Conservation (phyloP, 805 yeast genomes). For the Maudiozyma saulgeensis region DNA sequence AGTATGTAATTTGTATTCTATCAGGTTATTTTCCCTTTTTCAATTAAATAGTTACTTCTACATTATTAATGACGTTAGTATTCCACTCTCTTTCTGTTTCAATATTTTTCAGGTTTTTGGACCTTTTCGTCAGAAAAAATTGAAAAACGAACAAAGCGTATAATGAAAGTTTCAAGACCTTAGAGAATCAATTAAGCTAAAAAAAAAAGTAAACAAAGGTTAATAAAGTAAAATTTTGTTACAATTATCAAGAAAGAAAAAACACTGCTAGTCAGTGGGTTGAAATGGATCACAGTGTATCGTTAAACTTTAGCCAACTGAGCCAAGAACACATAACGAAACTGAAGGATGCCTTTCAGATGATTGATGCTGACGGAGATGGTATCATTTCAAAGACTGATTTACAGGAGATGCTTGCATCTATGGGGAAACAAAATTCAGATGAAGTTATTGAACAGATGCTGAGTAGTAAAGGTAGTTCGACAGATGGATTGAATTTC, state of each 20-base stretch:
- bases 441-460: conserved; percentile 39
- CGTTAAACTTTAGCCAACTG: conserved; percentile 35
- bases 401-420: conserved; percentile 42
- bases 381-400: conserved; percentile 50
- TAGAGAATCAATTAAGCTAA: too few species aligned
- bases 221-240: too few species aligned
- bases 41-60: too few species aligned
- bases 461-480: conserved; percentile 28
- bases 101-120: too few species aligned
- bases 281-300: conserved; percentile 20
- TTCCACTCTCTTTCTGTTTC: too few species aligned
- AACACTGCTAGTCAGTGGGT: neutral
- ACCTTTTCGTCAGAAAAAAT: too few species aligned
- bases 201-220: neutral
- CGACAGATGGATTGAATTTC: conserved; percentile 38
- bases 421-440: conserved; percentile 39
- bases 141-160: too few species aligned
- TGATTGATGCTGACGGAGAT: conserved; percentile 77
- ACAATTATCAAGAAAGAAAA: too few species aligned
- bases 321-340: conserved; percentile 55
- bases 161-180: too few species aligned
- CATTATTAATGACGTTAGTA: too few species aligned
- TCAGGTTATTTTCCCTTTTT: too few species aligned
- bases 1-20: too few species aligned
- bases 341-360: conserved; percentile 63